phyloP scores from a whole-genome alignment of 345 rosid genomes.

The Orychophragmus violaceus region DNA sequence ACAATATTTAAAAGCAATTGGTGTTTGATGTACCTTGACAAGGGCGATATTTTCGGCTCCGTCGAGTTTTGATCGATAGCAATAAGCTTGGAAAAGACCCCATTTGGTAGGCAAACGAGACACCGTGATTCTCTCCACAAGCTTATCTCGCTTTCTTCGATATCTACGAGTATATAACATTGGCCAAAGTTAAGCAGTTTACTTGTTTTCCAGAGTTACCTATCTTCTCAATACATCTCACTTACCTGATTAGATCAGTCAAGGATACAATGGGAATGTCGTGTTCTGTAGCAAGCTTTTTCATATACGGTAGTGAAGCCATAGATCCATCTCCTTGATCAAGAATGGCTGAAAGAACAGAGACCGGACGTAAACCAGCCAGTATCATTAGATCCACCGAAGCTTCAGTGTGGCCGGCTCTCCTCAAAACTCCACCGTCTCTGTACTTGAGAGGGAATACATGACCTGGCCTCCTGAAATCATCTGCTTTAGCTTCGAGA shows the following conservation, averaged over 20 bases:
- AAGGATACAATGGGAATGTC: conserved; percentile 59
- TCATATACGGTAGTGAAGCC: conserved; percentile 45
- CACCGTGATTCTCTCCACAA: conserved; percentile 60
- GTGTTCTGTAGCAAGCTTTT: conserved; percentile 49
- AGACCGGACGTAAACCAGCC: conserved; percentile 56
- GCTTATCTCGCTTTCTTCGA: conserved; percentile 70
- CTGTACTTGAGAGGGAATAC: conserved; percentile 88
- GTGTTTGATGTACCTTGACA: conserved; percentile 47
- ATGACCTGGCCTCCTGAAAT: conserved; percentile 83
- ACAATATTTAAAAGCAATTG: background rate
- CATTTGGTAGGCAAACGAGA: conserved; percentile 74
- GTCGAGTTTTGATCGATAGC: conserved; percentile 69
- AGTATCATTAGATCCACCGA: conserved; percentile 64
- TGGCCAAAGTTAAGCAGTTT: background rate
- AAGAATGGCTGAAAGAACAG: conserved; percentile 63
- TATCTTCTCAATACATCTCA: background rate
- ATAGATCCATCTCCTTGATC: conserved; percentile 67
- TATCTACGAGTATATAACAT: conserved; percentile 36
- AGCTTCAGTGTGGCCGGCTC: conserved; percentile 92
- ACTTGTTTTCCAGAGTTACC: background rate
- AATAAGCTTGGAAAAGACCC: conserved; percentile 67
- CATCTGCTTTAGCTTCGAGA: conserved; percentile 47
- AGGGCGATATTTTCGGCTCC: conserved; percentile 73
- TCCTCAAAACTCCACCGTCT: conserved; percentile 76
- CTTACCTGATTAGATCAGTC: conserved; percentile 76